These are phyloP conservation scores for Melastoma candidum DNA, from an alignment of 441 rosid genomes.

Conservation along the genomic window DNA sequence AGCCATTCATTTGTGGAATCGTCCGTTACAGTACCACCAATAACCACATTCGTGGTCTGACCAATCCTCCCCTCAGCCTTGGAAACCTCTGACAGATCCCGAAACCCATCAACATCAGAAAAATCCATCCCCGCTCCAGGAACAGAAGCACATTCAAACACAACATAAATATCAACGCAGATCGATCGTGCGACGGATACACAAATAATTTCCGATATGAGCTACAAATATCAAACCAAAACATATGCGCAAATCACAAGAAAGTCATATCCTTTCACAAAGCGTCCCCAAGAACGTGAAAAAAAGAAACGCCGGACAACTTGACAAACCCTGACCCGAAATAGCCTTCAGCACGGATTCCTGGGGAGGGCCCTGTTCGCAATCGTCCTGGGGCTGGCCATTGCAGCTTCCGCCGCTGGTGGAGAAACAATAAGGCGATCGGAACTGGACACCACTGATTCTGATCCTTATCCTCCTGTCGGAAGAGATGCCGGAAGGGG, in stretches of 20 bases:
- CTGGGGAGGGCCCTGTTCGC: conserved; percentile 84
- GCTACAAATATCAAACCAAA: too few species aligned
- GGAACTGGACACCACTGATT: background rate
- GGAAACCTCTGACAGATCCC: conserved; percentile 58
- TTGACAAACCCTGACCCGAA: conserved; percentile 21
- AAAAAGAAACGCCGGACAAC: background rate
- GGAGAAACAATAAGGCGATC: conserved; percentile 23
- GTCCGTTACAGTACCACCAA: conserved; percentile 87
- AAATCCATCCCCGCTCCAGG: background rate
- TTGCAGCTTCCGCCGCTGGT: conserved; percentile 6
- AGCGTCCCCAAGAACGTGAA: too few species aligned
- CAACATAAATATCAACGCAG: background rate
- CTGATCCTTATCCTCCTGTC: conserved; percentile 18
- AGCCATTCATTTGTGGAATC: conserved; percentile 90
- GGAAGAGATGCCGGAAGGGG: conserved; percentile 21
- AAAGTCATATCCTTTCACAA: too few species aligned
- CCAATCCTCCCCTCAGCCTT: conserved; percentile 89
- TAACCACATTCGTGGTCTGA: conserved; percentile 81
- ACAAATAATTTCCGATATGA: too few species aligned
- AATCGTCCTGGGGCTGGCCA: conserved; percentile 24
- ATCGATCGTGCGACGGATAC: background rate
- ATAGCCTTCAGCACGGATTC: conserved; percentile 93
- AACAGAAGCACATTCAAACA: background rate
- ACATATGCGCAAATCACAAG: too few species aligned
- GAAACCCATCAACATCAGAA: conserved; percentile 6